Evolutionary conservation across 192 early-diverging fungal species (phyloP).

Genomic region (Funneliformis mosseae): DNA sequence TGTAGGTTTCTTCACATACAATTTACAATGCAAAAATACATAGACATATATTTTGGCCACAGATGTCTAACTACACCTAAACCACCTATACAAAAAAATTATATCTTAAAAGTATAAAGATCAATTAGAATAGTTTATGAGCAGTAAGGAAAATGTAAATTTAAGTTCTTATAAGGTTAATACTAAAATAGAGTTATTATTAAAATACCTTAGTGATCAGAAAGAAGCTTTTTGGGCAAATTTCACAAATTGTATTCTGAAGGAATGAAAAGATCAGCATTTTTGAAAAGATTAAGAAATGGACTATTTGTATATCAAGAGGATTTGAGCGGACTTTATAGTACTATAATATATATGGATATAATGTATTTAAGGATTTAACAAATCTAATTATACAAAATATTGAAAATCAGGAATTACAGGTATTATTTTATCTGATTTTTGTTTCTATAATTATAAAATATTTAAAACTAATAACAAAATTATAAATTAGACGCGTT

Average conservation of each 20-base stretch:
- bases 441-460: background rate
- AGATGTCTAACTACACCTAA: background rate
- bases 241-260: background rate
- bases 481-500: background rate
- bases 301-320: background rate
- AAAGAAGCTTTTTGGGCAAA: background rate
- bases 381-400: background rate
- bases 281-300: background rate
- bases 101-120: background rate
- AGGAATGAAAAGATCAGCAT: background rate
- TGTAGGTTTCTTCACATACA: background rate
- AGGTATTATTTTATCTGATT: background rate
- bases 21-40: background rate
- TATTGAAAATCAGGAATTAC: background rate
- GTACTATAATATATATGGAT: background rate
- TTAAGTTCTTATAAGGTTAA: constrained; percentile 1
- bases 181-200: background rate
- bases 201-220: background rate
- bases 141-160: background rate
- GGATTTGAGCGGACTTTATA: background rate
- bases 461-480: background rate
- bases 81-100: background rate
- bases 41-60: background rate
- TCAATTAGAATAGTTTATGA: background rate
- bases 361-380: background rate